phyloP scores from a whole-genome alignment of 1,284 basidiomycete genomes.

The Ustilago vetiveriae region DNA sequence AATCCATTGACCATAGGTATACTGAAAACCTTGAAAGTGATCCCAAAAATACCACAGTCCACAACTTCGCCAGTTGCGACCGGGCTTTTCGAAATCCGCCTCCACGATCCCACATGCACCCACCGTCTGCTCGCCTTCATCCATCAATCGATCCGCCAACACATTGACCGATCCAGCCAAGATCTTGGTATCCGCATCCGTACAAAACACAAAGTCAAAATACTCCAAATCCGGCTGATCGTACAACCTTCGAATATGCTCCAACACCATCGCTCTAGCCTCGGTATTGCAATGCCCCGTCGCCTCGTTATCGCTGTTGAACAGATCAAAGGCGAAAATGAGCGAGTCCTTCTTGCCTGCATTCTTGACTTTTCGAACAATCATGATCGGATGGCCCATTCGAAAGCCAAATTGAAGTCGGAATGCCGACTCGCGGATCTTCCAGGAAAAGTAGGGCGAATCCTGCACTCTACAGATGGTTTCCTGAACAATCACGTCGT shows the following conservation, averaged over 20 bases:
- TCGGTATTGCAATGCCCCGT: slow-evolving; percentile 25
- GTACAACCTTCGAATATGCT: slow-evolving; percentile 21
- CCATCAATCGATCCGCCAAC: slow-evolving; percentile 21
- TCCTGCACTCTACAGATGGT: slow-evolving; percentile 15
- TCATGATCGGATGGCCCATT: slow-evolving; percentile 21
- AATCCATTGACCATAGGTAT: slow-evolving; percentile 38
- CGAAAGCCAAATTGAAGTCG: slow-evolving; percentile 27
- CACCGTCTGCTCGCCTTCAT: slow-evolving; percentile 28
- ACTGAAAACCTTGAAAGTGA: slow-evolving; percentile 37
- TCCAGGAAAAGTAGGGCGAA: slow-evolving; percentile 36
- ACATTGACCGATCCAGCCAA: slow-evolving; percentile 23
- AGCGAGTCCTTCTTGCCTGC: slow-evolving; percentile 41
- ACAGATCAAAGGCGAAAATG: slow-evolving; percentile 38
- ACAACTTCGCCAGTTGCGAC: slow-evolving; percentile 11
- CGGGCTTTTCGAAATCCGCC: slow-evolving; percentile 22
- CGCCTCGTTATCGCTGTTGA: slow-evolving; percentile 34
- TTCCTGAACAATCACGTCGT: slow-evolving; percentile 23
- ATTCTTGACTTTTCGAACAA: slow-evolving; percentile 32
- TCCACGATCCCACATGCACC: slow-evolving; percentile 34
- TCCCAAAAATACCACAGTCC: slow-evolving; percentile 36
- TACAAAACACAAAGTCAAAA: slow-evolving; percentile 36
- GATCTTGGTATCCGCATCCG: slow-evolving; percentile 39
- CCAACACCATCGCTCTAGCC: slow-evolving; percentile 21
- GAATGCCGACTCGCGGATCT: slow-evolving; percentile 29
- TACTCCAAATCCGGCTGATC: slow-evolving; percentile 15